A percentile compares a stretch with the other conserved stretches of the same genome.
Evolutionary conservation across 2,329 filamentous ascomycete genomes (phyloP).

Genomic region (Fusarium poae): DNA sequence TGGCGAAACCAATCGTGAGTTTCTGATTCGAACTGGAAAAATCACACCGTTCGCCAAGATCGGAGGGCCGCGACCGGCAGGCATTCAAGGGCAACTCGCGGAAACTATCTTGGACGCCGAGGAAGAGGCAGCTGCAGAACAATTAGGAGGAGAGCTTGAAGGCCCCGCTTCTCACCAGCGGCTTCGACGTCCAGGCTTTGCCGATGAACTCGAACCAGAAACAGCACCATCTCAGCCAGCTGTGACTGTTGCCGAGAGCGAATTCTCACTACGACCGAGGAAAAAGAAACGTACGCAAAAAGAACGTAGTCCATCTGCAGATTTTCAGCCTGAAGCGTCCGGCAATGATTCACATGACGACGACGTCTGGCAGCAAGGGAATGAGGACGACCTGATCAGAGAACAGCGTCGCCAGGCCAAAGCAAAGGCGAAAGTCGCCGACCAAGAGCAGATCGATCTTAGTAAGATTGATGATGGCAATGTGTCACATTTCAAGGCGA

Average conservation of each 20-base stretch:
- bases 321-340: conserved; percentile 58
- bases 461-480: conserved; percentile 87
- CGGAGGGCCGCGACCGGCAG: conserved; percentile 71
- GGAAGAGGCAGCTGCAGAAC: conserved; percentile 68
- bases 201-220: conserved; percentile 51
- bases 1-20: conserved; percentile 88
- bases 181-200: conserved; percentile 79
- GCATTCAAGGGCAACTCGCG: conserved; percentile 76
- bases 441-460: conserved; percentile 62
- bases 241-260: conserved; percentile 56
- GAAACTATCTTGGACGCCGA: conserved; percentile 86
- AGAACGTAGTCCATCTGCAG: conserved; percentile 59
- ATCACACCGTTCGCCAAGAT: conserved; percentile 95
- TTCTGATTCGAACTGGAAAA: conserved; percentile 93
- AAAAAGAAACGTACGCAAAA: conserved; percentile 64
- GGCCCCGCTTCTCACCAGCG: conserved; percentile 77
- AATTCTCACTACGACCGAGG: conserved; percentile 70
- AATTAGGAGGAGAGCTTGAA: conserved; percentile 58
- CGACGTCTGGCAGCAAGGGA: conserved; percentile 56
- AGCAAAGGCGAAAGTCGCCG: conserved; percentile 53
- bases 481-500: conserved; percentile 80
- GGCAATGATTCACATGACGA: conserved; percentile 54
- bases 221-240: conserved; percentile 34
- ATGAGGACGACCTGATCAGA: conserved; percentile 56
- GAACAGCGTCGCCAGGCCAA: conserved; percentile 59